These are phyloP conservation scores for Mortierella hygrophila DNA, from an alignment of 192 early-diverging fungal species.

Conservation along the genomic window DNA sequence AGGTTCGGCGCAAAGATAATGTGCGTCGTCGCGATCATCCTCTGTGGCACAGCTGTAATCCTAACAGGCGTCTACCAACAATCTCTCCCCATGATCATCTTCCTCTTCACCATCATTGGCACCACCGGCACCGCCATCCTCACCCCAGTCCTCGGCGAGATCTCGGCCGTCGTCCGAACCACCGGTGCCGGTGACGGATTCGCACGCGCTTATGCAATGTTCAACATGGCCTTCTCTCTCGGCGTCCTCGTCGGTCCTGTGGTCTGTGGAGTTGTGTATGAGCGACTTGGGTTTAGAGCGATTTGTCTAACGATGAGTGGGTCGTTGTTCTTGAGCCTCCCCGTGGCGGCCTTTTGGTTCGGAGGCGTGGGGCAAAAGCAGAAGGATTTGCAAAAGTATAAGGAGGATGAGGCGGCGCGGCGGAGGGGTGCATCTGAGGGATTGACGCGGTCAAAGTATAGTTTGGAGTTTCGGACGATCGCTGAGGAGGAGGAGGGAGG, in stretches of 20 bases:
- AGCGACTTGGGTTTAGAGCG: constrained; percentile 60
- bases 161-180: constrained; percentile 70
- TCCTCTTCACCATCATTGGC: constrained; percentile 36
- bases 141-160: constrained; percentile 40
- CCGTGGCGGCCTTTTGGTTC: constrained; percentile 21
- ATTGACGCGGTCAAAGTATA: constrained; percentile 23
- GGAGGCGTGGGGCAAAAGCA: constrained; percentile 31
- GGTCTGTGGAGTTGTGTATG: constrained; percentile 69
- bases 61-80: not conserved
- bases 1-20: constrained; percentile 37
- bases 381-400: constrained; percentile 28
- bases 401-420: constrained; percentile 31
- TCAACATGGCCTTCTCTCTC: constrained; percentile 81
- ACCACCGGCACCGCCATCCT: constrained; percentile 41
- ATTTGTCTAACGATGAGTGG: constrained; percentile 29
- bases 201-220: constrained; percentile 76
- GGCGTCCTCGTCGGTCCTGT: constrained; percentile 83
- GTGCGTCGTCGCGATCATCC: constrained; percentile 16
- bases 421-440: not conserved
- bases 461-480: constrained; percentile 14
- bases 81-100: constrained; percentile 37
- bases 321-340: constrained; percentile 11
- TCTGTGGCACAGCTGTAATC: constrained; percentile 20
- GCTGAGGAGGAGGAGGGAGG: not conserved
- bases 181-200: constrained; percentile 70